phyloP scores from a whole-genome alignment of 2,329 filamentous ascomycete species.

The Epichloe bromicola region DNA sequence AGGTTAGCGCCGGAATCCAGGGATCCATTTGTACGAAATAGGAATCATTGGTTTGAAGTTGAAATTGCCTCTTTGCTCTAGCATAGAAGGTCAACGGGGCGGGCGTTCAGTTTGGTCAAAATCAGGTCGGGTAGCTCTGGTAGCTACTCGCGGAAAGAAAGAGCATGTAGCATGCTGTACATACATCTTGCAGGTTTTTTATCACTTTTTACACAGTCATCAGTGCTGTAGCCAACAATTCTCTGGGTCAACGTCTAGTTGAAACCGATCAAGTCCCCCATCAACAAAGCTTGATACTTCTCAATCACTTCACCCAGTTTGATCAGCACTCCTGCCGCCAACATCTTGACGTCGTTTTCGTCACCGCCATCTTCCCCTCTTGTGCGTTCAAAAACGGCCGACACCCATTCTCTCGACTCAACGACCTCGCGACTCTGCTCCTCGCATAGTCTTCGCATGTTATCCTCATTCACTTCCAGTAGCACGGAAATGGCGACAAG shows the following conservation, averaged over 20 bases:
- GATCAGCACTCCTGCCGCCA: constrained; percentile 67
- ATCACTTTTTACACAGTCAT: not conserved
- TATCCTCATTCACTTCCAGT: constrained; percentile 66
- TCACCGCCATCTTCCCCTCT: constrained; percentile 43
- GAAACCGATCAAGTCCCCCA: constrained; percentile 51
- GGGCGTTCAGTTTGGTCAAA: not conserved
- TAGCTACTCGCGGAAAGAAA: not conserved
- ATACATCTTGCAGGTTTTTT: not conserved
- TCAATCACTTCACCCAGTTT: constrained; percentile 71
- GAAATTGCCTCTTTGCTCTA: not conserved
- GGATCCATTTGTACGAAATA: not conserved
- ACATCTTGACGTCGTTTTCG: constrained; percentile 65
- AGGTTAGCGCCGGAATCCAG: not conserved
- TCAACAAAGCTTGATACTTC: constrained; percentile 61
- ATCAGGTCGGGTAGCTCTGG: not conserved
- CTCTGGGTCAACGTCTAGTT: not conserved
- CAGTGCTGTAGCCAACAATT: not conserved
- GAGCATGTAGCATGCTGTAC: not conserved
- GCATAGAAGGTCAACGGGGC: not conserved
- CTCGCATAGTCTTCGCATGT: constrained; percentile 59
- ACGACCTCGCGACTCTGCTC: constrained; percentile 64
- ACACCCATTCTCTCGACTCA: constrained; percentile 80
- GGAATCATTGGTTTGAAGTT: not conserved
- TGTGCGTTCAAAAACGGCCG: constrained; percentile 54
- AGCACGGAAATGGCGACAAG: constrained; percentile 69